These are phyloP conservation scores for Bimuria novae-zelandiae DNA, from an alignment of 2,329 filamentous ascomycete species.

Conservation along the genomic window DNA sequence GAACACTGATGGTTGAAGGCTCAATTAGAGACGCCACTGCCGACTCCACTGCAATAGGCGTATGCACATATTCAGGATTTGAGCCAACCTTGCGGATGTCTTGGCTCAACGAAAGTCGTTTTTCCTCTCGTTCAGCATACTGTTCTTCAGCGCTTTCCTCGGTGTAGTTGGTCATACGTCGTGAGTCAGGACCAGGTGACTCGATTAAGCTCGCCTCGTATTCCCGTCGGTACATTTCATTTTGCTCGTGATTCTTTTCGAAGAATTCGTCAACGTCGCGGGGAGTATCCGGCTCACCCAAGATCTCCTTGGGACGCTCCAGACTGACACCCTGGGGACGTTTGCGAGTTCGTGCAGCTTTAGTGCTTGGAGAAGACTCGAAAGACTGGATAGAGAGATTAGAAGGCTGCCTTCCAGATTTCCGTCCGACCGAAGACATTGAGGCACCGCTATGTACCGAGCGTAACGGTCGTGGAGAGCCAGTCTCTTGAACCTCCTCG, in stretches of 20 bases:
- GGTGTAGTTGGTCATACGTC: constrained; percentile 55
- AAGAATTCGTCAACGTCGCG: constrained; percentile 56
- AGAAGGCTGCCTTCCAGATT: constrained; percentile 57
- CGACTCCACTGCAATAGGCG: constrained; percentile 76
- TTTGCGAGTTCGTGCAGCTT: constrained; percentile 58
- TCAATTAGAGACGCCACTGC: constrained; percentile 89
- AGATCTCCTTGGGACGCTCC: constrained; percentile 56
- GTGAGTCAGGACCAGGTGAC: constrained; percentile 59
- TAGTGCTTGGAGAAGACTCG: constrained; percentile 62
- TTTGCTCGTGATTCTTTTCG: constrained; percentile 60
- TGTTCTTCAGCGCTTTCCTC: constrained; percentile 60
- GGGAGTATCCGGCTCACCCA: constrained; percentile 41
- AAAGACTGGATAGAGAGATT: constrained; percentile 64
- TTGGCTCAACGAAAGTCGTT: constrained; percentile 64
- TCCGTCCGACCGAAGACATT: constrained; percentile 66
- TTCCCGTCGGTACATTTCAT: constrained; percentile 59
- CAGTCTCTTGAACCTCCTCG: constrained; percentile 28
- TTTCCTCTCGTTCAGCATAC: constrained; percentile 55
- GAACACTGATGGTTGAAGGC: constrained; percentile 71
- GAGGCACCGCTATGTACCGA: constrained; percentile 50
- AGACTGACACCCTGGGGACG: constrained; percentile 59
- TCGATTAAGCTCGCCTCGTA: constrained; percentile 54
- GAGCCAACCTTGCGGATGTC: constrained; percentile 72
- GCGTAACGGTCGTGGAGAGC: constrained; percentile 54
- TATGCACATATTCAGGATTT: constrained; percentile 77